A percentile compares a stretch with the other conserved stretches of the same genome.
These are phyloP conservation scores for Boletus rufocinnamomeus DNA, from an alignment of 768 basidiomycete genomes.

Conservation along the genomic window DNA sequence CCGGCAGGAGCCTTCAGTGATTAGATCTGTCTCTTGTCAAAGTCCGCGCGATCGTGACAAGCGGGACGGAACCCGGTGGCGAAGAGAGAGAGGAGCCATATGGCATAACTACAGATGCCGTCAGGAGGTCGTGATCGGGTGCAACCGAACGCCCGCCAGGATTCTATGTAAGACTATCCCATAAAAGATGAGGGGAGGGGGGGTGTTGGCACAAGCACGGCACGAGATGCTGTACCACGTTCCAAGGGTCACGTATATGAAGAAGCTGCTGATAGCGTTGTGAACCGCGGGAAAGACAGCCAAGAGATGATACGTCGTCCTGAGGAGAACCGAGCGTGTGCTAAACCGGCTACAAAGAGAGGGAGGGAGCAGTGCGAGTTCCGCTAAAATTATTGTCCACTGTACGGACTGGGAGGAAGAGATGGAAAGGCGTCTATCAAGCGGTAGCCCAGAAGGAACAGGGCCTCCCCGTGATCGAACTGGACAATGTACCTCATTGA, in stretches of 20 bases:
- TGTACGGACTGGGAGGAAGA: slow-evolving; percentile 10
- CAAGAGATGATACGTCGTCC: background rate
- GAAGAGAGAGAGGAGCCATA: slow-evolving; percentile 21
- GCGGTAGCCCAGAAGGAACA: slow-evolving; percentile 19
- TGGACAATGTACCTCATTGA: slow-evolving; percentile 36
- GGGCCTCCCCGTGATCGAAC: slow-evolving; percentile 23
- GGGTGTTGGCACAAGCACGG: slow-evolving; percentile 20
- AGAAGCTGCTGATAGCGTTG: slow-evolving; percentile 11
- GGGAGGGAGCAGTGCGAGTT: background rate
- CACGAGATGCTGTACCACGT: slow-evolving; percentile 21
- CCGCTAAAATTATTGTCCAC: slow-evolving; percentile 12
- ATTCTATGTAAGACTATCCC: slow-evolving; percentile 19
- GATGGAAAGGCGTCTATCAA: slow-evolving; percentile 20
- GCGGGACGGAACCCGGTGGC: slow-evolving; percentile 35
- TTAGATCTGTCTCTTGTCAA: slow-evolving; percentile 27
- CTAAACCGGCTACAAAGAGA: background rate
- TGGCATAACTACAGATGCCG: slow-evolving; percentile 30
- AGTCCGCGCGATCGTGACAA: slow-evolving; percentile 29
- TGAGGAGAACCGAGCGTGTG: background rate
- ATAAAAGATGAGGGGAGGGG: slow-evolving; percentile 16
- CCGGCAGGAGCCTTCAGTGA: slow-evolving; percentile 20
- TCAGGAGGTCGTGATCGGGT: slow-evolving; percentile 29
- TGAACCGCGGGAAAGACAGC: slow-evolving; percentile 14
- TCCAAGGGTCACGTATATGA: slow-evolving; percentile 27
- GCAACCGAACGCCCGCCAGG: slow-evolving; percentile 20